Conservation (phyloP, 2,329 filamentous ascomycete species). For the Claviceps paspali region DNA sequence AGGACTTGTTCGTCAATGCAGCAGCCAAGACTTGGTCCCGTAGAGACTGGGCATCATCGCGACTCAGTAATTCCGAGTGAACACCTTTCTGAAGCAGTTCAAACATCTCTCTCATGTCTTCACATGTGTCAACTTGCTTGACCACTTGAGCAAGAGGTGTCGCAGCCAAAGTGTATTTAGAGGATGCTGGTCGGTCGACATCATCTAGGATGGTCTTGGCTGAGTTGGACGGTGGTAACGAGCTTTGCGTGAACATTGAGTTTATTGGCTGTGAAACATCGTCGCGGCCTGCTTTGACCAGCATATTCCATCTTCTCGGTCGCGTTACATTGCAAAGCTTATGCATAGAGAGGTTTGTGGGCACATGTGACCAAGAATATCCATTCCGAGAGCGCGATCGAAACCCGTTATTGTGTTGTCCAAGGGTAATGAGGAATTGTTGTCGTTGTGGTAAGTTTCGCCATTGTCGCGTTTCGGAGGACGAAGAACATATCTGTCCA, state of each 20-base stretch:
- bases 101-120: conserved; percentile 16
- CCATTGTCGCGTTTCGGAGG: not conserved
- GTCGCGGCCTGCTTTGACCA: conserved; percentile 9
- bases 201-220: not conserved
- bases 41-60: conserved; percentile 11
- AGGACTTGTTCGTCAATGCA: conserved; percentile 12
- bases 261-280: not conserved
- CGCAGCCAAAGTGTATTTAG: conserved; percentile 9
- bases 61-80: conserved; percentile 9
- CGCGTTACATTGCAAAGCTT: not conserved
- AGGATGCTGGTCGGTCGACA: conserved; percentile 1
- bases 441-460: conserved; percentile 1
- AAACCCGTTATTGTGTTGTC: not conserved
- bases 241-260: not conserved
- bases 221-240: not conserved
- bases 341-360: not conserved
- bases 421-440: conserved; percentile 8
- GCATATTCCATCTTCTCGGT: conserved; percentile 8
- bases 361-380: not conserved
- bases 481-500: not conserved
- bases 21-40: conserved; percentile 17
- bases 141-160: conserved; percentile 9
- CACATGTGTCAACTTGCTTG: conserved; percentile 9
- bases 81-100: conserved; percentile 9
- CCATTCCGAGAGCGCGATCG: not conserved